These are phyloP conservation scores for Ceratobasidium sp. DNA, from an alignment of 1,284 basidiomycete genomes.

Conservation along the genomic window DNA sequence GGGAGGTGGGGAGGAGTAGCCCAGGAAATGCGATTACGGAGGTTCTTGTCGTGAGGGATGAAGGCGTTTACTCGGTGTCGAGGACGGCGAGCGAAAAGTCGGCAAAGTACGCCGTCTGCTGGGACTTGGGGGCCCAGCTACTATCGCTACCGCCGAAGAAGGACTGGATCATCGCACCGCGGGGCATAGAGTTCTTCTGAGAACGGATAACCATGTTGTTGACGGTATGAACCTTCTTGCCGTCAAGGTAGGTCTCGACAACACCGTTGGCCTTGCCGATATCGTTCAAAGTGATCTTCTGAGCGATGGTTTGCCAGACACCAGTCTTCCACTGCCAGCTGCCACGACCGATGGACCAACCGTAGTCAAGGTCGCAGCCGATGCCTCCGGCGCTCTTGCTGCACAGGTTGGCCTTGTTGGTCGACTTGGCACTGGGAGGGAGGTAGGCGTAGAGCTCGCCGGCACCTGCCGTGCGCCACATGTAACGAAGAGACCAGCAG, in stretches of 20 bases:
- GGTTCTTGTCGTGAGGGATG: background rate
- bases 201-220: constrained; percentile 64
- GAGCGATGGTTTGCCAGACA: constrained; percentile 70
- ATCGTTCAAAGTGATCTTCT: constrained; percentile 74
- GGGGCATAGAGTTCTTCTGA: constrained; percentile 61
- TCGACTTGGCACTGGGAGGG: constrained; percentile 63
- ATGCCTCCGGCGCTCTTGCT: constrained; percentile 61
- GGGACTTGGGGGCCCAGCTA: constrained; percentile 73
- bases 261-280: constrained; percentile 59
- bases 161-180: constrained; percentile 76
- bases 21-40: constrained; percentile 7
- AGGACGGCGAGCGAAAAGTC: constrained; percentile 62
- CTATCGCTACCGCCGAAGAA: constrained; percentile 14
- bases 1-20: background rate
- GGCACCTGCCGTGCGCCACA: constrained; percentile 65
- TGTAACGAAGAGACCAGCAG: constrained; percentile 72
- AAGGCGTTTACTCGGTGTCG: constrained; percentile 23
- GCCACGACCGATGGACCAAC: constrained; percentile 71
- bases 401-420: constrained; percentile 57
- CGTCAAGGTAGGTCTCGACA: constrained; percentile 58
- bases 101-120: constrained; percentile 72
- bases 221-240: constrained; percentile 64
- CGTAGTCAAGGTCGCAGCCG: constrained; percentile 67
- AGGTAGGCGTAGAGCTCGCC: constrained; percentile 75
- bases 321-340: constrained; percentile 65